These are phyloP conservation scores for Phytopythium kandeliae DNA, from an alignment of 352 stramenopile genomes.

Conservation along the genomic window DNA sequence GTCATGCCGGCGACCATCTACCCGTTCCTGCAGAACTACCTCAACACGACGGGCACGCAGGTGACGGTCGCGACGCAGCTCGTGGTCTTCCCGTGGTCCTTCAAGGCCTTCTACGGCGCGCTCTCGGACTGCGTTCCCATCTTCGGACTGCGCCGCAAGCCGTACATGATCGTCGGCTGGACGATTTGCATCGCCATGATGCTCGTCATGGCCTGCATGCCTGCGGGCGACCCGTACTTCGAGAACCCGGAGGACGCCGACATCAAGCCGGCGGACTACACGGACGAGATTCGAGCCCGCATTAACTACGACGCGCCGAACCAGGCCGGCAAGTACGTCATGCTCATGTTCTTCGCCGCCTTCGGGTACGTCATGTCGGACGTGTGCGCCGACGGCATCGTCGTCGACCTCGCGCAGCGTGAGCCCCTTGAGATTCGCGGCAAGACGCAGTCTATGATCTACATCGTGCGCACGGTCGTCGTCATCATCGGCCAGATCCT, in stretches of 20 bases:
- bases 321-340: constrained; percentile 17
- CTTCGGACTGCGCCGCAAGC: constrained; percentile 13
- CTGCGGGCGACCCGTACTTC: constrained; percentile 24
- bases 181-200: constrained; percentile 22
- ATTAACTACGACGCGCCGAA: constrained; percentile 14
- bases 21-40: constrained; percentile 22
- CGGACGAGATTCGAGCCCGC: constrained; percentile 3
- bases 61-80: constrained; percentile 15
- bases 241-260: constrained; percentile 9
- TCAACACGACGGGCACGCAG: constrained; percentile 18
- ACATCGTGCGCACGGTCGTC: too few species aligned
- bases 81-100: constrained; percentile 42
- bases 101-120: constrained; percentile 25
- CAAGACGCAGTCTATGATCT: too few species aligned
- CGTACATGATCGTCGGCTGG: constrained; percentile 24
- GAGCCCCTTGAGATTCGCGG: constrained; percentile 13
- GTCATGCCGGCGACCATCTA: constrained; percentile 22
- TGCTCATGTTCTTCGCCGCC: constrained; percentile 20
- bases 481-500: too few species aligned
- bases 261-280: constrained; percentile 19
- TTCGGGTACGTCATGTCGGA: constrained; percentile 20
- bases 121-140: constrained; percentile 17
- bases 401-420: constrained; percentile 31
- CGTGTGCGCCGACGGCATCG: constrained; percentile 23
- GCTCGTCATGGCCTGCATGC: constrained; percentile 19